A percentile compares a stretch with the other conserved stretches of the same genome.
Conservation (phyloP, 2,329 filamentous ascomycete genomes). For the Scedosporium boydii region DNA sequence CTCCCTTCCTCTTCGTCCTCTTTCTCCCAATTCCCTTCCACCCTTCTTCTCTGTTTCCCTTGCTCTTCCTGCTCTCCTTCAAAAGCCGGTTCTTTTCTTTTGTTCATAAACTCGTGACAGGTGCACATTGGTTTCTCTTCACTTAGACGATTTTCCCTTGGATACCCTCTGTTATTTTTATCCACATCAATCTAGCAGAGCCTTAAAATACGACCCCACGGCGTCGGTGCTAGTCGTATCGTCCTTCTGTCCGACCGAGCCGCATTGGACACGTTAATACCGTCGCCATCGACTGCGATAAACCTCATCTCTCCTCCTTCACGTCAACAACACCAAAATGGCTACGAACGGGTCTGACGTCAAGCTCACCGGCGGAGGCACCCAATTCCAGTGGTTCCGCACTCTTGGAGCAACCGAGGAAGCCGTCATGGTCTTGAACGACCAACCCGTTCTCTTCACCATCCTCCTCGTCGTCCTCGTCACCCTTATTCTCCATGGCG, state of each 20-base stretch:
- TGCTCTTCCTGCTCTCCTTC: constrained; percentile 6
- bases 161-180: constrained; percentile 6
- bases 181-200: constrained; percentile 11
- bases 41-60: constrained; percentile 8
- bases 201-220: neutral
- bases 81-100: constrained; percentile 11
- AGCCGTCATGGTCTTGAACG: constrained; percentile 50
- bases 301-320: constrained; percentile 7
- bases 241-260: no score
- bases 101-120: constrained; percentile 6
- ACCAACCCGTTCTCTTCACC: constrained; percentile 50
- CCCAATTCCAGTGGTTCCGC: constrained; percentile 48
- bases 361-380: constrained; percentile 46
- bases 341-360: constrained; percentile 40
- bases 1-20: constrained; percentile 9
- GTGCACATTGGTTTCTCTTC: constrained; percentile 8
- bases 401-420: constrained; percentile 47
- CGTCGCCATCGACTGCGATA: neutral
- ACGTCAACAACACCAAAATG: neutral
- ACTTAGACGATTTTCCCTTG: neutral
- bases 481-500: constrained; percentile 33
- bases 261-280: no score
- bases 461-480: constrained; percentile 46
- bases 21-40: constrained; percentile 7
- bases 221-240: no score